These are phyloP conservation scores for Globisporangium takayamanum DNA, from an alignment of 352 stramenopile species.

Conservation along the genomic window DNA sequence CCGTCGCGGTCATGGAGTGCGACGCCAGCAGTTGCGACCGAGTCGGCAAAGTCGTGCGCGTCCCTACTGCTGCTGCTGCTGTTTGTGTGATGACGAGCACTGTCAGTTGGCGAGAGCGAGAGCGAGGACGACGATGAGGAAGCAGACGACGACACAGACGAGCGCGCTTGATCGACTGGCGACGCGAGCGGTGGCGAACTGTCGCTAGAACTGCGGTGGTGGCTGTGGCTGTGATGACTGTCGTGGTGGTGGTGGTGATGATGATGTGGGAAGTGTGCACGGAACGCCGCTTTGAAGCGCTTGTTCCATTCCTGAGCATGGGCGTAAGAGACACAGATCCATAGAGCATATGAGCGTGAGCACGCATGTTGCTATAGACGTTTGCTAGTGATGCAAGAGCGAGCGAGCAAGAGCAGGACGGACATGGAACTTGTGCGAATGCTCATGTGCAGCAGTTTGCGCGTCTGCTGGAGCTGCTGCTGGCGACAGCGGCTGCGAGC, in stretches of 20 bases:
- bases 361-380: neutral
- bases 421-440: constrained; percentile 7
- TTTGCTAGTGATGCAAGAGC: neutral
- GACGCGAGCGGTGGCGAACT: neutral
- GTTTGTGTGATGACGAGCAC: no score
- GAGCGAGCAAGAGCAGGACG: neutral
- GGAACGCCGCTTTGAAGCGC: constrained; percentile 7
- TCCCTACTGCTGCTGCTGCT: neutral
- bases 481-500: neutral
- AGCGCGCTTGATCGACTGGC: neutral
- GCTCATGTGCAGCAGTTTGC: neutral
- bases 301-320: constrained; percentile 7
- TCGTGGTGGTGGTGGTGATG: neutral
- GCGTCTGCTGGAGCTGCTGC: neutral
- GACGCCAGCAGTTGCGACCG: constrained; percentile 9
- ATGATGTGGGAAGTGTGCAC: constrained; percentile 3
- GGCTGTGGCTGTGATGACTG: neutral
- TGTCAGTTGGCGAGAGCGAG: neutral
- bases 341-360: neutral
- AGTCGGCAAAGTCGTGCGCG: constrained; percentile 1
- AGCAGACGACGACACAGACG: neutral
- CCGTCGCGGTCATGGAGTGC: constrained; percentile 10
- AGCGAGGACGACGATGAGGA: neutral
- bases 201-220: neutral
- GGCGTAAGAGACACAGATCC: neutral